Base-by-base conservation (phyloP, 257 asterid genomes). In the Scutellaria minor region DNA sequence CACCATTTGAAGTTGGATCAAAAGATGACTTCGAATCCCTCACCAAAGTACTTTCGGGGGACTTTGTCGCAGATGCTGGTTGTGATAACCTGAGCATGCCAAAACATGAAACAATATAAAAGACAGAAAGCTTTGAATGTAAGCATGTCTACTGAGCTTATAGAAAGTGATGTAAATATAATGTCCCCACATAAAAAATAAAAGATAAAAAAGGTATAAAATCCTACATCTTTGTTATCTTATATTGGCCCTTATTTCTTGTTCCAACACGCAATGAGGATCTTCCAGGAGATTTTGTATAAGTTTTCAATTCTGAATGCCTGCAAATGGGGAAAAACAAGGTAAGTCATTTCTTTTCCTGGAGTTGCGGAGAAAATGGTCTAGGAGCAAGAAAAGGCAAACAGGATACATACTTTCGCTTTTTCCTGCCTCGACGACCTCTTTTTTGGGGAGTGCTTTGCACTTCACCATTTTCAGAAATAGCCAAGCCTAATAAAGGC, bases 391-490 rank as follows among this genome's bases (percentile, higher is more conserved):
- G 61, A 15, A 37, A 65, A 68, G 58, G 52, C 37, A 65, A 72
- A 73, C 20, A 83, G 51, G 79, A 77, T 80, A 78, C 97, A 14
- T 24, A 95, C 98, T 87, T 87, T 79, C 87, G 88, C 82, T 92
- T 92, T 79, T 85, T 95, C 84, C 90, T 86, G 60, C 91, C 96
- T 50, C 85, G 85, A 39, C 85, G 83, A 56, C 90, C 80, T 62
- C 81, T 85, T 80, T 62, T 77, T 54, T 56, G 75, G 8, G 81
- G 84, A 62, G 84, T 64, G 66, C 74, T 54, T 53, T 73, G 81
- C 53, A 70, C 74, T 70, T 83, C 85, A 58, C 72, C 83, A 74
- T 78, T 83, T 73, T 79, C 87, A 45, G 80, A 66, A 68, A 78
- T 56, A 35, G 81, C 64, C 73, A 86, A 75, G 75, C 85, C 86